These are phyloP conservation scores for Sequoiadendron giganteum DNA, from an alignment of 75 land plant genomes.

Conservation along the genomic window DNA sequence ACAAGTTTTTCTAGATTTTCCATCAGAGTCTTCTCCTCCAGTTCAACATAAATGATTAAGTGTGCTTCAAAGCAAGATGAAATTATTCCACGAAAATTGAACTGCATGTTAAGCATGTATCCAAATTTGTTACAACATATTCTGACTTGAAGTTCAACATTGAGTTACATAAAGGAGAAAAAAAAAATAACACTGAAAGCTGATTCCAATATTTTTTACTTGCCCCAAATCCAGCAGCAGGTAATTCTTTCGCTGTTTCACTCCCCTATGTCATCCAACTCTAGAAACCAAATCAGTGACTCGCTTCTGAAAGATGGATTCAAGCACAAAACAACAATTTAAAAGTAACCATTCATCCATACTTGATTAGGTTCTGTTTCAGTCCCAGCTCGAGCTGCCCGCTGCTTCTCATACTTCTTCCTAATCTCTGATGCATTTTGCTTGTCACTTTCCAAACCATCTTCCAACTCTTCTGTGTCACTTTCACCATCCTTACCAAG, in stretches of 20 bases:
- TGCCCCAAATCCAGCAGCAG: slow-evolving; percentile 67
- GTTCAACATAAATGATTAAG: slow-evolving; percentile 81
- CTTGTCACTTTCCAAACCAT: slow-evolving; percentile 42
- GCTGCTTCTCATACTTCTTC: slow-evolving; percentile 94
- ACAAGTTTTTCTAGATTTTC: slow-evolving; percentile 95
- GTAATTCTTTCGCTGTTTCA: slow-evolving; percentile 41
- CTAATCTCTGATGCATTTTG: slow-evolving; percentile 73
- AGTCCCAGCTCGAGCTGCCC: slow-evolving; percentile 55
- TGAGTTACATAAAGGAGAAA: neutral
- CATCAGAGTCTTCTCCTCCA: slow-evolving; percentile 95
- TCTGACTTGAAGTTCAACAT: slow-evolving; percentile 3
- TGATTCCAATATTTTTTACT: slow-evolving; percentile 8
- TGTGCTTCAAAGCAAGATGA: slow-evolving; percentile 99
- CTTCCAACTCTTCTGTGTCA: slow-evolving; percentile 68
- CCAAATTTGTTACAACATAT: neutral
- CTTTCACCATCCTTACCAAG: slow-evolving; percentile 38
- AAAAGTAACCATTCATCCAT: slow-evolving; percentile 1
- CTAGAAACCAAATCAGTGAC: neutral
- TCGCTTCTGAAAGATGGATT: slow-evolving; percentile 1
- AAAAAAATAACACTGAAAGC: slow-evolving; percentile 1
- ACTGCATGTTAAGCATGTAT: slow-evolving; percentile 38
- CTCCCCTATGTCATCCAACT: slow-evolving; percentile 44
- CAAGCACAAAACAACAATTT: neutral
- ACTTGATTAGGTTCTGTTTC: slow-evolving; percentile 29
- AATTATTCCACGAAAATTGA: slow-evolving; percentile 92